Conservation (phyloP, 2,329 filamentous ascomycete species). For the Helminthosporium solani region DNA sequence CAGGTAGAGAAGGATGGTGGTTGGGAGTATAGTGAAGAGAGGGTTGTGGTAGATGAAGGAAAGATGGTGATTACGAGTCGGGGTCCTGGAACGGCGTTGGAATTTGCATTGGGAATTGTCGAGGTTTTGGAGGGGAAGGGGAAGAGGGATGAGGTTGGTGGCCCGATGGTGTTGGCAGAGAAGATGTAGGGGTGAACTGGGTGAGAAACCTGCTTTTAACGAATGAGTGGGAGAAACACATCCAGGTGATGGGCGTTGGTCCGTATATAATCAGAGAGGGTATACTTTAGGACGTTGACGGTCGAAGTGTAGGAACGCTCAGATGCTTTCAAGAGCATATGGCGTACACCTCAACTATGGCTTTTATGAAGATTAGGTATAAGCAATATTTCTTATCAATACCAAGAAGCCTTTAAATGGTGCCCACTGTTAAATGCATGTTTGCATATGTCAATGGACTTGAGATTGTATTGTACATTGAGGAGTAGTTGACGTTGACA, state of each 20-base stretch:
- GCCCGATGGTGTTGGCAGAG: slow-evolving; percentile 48
- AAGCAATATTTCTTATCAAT: no score
- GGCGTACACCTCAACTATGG: no score
- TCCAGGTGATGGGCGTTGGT: no score
- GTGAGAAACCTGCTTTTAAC: background rate
- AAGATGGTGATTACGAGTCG: slow-evolving; percentile 37
- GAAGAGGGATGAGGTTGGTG: slow-evolving; percentile 53
- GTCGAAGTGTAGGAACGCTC: no score
- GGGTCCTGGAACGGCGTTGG: slow-evolving; percentile 43
- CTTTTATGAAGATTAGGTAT: no score
- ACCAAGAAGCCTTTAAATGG: no score
- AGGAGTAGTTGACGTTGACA: background rate
- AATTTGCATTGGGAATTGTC: slow-evolving; percentile 43
- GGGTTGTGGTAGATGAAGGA: slow-evolving; percentile 36
- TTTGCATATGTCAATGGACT: no score
- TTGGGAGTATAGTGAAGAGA: slow-evolving; percentile 41
- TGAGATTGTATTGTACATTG: no score
- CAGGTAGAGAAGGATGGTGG: slow-evolving; percentile 29
- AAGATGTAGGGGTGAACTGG: slow-evolving; percentile 13
- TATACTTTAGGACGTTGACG: no score
- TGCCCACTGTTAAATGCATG: no score
- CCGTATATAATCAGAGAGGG: no score
- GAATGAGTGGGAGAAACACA: background rate
- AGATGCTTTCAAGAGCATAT: no score
- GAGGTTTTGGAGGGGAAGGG: slow-evolving; percentile 42